These are phyloP conservation scores for Waltergamsia citrina DNA, from an alignment of 2,329 filamentous ascomycete species.

Conservation along the genomic window DNA sequence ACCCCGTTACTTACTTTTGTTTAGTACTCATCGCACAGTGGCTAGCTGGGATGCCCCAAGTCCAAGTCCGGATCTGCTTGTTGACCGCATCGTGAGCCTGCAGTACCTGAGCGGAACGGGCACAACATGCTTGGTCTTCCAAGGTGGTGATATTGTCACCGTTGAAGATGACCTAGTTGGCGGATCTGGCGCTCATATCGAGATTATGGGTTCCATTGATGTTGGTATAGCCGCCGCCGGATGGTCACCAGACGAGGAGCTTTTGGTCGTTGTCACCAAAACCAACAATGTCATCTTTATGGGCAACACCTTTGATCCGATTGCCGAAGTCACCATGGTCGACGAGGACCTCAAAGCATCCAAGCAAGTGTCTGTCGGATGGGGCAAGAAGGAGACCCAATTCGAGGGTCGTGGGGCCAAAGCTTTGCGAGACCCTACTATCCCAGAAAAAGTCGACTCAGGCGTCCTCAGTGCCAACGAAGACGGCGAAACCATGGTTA, in stretches of 20 bases:
- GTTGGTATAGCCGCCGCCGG: conserved; percentile 79
- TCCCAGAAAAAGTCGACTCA: conserved; percentile 85
- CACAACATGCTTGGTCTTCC: conserved; percentile 73
- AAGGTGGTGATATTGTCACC: conserved; percentile 83
- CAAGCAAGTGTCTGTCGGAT: conserved; percentile 91
- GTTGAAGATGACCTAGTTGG: conserved; percentile 53
- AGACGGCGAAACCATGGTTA: conserved; percentile 58
- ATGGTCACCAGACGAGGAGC: conserved; percentile 94
- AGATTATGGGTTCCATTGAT: conserved; percentile 92
- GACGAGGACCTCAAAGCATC: conserved; percentile 75
- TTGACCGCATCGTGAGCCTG: conserved; percentile 68
- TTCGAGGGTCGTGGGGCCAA: conserved; percentile 87
- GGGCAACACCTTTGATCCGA: conserved; percentile 81
- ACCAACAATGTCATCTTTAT: conserved; percentile 78
- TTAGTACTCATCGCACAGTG: conserved; percentile 33
- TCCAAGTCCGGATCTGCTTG: conserved; percentile 63
- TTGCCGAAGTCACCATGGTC: conserved; percentile 64
- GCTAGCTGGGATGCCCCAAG: conserved; percentile 85
- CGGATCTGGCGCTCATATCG: conserved; percentile 71
- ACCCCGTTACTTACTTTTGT: conserved; percentile 4
- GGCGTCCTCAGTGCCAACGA: conserved; percentile 69
- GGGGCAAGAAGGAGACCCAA: conserved; percentile 97
- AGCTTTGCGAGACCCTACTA: conserved; percentile 84
- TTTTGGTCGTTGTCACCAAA: conserved; percentile 74
- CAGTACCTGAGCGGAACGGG: conserved; percentile 78